These are phyloP conservation scores for Pseudonectria foliicola DNA, from an alignment of 2,329 filamentous ascomycete genomes.

Conservation along the genomic window DNA sequence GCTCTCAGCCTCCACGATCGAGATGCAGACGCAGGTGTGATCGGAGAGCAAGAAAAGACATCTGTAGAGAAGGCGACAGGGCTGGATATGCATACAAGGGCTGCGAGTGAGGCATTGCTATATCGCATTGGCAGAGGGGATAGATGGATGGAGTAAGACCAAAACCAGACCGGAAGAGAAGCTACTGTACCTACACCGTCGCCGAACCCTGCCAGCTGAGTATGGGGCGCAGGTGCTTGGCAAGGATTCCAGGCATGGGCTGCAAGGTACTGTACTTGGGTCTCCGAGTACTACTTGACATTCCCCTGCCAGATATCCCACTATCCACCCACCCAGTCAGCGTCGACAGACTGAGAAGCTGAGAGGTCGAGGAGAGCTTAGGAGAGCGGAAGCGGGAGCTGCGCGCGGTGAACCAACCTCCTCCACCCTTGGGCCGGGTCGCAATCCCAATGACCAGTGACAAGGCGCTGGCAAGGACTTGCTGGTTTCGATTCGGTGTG, in stretches of 20 bases:
- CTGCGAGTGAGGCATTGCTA: constrained; percentile 22
- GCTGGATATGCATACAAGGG: constrained; percentile 19
- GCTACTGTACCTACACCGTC: not conserved
- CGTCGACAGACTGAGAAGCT: no score
- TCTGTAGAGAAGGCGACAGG: constrained; percentile 9
- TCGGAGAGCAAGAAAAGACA: constrained; percentile 10
- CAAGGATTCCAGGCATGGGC: constrained; percentile 5
- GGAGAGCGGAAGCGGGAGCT: no score
- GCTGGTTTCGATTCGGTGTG: no score
- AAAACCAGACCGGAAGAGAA: constrained; percentile 5
- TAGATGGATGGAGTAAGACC: constrained; percentile 8
- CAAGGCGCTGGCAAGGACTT: no score
- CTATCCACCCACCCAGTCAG: no score
- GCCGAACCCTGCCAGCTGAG: constrained; percentile 25
- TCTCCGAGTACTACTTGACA: no score
- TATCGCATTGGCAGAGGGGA: constrained; percentile 4
- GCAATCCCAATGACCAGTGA: no score
- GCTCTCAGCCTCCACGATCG: constrained; percentile 17
- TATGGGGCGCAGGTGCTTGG: constrained; percentile 23
- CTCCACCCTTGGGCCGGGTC: no score
- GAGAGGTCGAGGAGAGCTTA: no score
- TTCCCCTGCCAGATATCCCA: no score
- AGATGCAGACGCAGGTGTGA: constrained; percentile 16
- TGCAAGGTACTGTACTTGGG: no score
- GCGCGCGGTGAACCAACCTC: no score